These are phyloP conservation scores for Solioccasus polychromus DNA, from an alignment of 768 basidiomycete genomes.

Conservation along the genomic window DNA sequence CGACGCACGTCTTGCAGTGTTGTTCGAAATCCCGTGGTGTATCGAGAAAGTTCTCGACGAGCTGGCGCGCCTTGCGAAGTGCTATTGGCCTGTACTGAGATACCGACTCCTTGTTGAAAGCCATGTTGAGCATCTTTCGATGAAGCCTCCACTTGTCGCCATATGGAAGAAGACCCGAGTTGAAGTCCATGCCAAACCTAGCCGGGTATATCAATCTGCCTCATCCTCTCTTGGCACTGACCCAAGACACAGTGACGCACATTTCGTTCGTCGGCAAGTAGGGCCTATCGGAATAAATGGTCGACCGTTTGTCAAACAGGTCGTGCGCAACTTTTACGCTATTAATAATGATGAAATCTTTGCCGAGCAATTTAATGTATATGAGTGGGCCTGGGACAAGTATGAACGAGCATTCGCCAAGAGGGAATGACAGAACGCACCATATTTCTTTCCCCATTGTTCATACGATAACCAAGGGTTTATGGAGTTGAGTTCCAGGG, in stretches of 20 bases:
- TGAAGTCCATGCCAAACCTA: conserved; percentile 33
- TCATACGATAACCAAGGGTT: conserved; percentile 34
- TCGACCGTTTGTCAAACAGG: conserved; percentile 26
- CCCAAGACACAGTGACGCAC: conserved; percentile 9
- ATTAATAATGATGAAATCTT: conserved; percentile 28
- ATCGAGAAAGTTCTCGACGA: conserved; percentile 22
- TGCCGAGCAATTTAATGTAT: conserved; percentile 26
- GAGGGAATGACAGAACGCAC: conserved; percentile 11
- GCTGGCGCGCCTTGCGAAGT: conserved; percentile 19
- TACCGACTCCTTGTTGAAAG: conserved; percentile 16
- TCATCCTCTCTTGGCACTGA: not conserved
- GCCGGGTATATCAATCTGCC: not conserved
- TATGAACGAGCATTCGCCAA: not conserved
- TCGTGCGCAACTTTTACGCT: conserved; percentile 19
- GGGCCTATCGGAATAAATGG: conserved; percentile 28
- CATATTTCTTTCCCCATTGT: conserved; percentile 33
- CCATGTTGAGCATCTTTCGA: conserved; percentile 23
- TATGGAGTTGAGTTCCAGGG: conserved; percentile 16
- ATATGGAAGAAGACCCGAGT: conserved; percentile 28
- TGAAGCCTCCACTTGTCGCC: conserved; percentile 30
- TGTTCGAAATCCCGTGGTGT: conserved; percentile 11
- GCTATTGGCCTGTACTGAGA: conserved; percentile 14
- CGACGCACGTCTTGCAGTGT: conserved; percentile 22
- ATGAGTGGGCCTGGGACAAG: conserved; percentile 20
- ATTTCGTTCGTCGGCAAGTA: conserved; percentile 17